These are phyloP conservation scores for Pichia sp. DNA, from an alignment of 1,139 yeast genomes.

Conservation along the genomic window DNA sequence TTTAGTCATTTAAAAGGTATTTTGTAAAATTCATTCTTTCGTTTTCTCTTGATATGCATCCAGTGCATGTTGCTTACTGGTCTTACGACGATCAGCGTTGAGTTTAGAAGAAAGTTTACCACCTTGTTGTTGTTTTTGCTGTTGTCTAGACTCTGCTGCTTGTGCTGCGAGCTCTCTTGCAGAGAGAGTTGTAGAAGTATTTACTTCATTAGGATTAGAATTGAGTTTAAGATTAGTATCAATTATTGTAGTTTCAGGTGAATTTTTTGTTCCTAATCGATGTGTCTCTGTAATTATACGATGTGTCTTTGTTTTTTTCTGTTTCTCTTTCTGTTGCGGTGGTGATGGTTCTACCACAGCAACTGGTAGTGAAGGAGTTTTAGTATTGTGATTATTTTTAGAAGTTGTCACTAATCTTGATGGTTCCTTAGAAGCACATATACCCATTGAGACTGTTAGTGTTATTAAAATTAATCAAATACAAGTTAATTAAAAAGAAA, in stretches of 20 bases:
- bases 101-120: neutral
- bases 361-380: neutral
- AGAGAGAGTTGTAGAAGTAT: neutral
- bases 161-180: neutral
- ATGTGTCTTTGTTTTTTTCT: neutral
- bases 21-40: too few relatives aligned
- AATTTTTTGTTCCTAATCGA: neutral
- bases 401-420: too few relatives aligned
- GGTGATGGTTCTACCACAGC: too few relatives aligned
- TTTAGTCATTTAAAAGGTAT: too few relatives aligned
- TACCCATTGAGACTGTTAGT: constrained; percentile 13
- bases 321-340: too few relatives aligned
- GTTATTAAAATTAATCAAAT: too few relatives aligned
- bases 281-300: neutral
- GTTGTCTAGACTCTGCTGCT: neutral
- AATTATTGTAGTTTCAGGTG: too few relatives aligned
- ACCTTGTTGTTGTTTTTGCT: neutral
- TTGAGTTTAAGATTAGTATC: too few relatives aligned
- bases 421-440: constrained; percentile 14
- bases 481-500: too few relatives aligned
- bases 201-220: too few relatives aligned
- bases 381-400: too few relatives aligned
- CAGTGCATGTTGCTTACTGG: neutral
- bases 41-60: too few relatives aligned
- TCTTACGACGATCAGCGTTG: neutral